These are phyloP conservation scores for Eragrostis curvula DNA, from an alignment of 176 grass and related monocot genomes.

Conservation along the genomic window DNA sequence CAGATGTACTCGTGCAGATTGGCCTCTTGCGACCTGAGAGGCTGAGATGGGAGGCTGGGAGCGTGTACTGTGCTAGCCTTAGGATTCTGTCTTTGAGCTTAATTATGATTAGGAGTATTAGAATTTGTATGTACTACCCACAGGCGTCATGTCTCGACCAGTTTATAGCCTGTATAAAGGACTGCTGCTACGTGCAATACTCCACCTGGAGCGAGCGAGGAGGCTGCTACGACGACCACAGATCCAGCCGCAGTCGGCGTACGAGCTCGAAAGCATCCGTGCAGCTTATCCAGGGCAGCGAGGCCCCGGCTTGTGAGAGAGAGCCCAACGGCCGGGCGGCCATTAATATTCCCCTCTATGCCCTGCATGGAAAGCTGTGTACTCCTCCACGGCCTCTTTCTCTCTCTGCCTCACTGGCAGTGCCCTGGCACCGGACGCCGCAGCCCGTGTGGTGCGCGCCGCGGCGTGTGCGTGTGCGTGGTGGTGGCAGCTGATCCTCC, in stretches of 20 bases:
- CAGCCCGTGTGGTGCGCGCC: neutral
- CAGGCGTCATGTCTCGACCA: too few relatives aligned
- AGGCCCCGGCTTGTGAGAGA: neutral
- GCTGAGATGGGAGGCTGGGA: neutral
- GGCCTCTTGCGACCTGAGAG: neutral
- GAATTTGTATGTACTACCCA: too few relatives aligned
- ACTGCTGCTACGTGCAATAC: neutral
- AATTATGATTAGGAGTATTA: neutral
- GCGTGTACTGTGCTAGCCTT: neutral
- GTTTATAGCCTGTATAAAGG: too few relatives aligned
- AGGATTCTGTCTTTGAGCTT: neutral
- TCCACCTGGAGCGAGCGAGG: neutral
- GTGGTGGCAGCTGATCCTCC: neutral
- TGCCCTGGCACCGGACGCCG: neutral
- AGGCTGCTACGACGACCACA: neutral
- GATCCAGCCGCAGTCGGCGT: neutral
- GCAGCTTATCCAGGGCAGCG: neutral
- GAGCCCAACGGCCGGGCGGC: slow-evolving; percentile 19
- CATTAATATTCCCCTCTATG: slow-evolving; percentile 32
- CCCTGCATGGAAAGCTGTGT: slow-evolving; percentile 28
- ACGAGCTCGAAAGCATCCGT: neutral
- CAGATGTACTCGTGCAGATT: neutral
- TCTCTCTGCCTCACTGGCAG: slow-evolving; percentile 32
- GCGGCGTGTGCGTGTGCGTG: neutral
- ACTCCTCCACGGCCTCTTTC: neutral